Evolutionary conservation across 2,329 filamentous ascomycete genomes (phyloP).

Genomic region (Alternaria conjuncta): DNA sequence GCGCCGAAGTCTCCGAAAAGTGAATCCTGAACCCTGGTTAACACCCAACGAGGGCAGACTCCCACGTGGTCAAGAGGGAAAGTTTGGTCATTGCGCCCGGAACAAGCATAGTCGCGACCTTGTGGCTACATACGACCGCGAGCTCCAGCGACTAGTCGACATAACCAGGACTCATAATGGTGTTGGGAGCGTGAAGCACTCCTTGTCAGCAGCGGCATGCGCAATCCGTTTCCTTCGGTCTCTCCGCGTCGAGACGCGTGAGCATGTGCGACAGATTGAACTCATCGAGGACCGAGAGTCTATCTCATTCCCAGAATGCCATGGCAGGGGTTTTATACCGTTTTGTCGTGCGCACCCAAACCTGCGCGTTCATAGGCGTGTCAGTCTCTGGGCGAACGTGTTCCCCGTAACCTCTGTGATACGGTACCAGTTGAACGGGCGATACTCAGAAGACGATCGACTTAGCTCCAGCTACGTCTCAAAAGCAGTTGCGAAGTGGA

Average conservation of each 20-base stretch:
- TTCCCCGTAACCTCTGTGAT: neutral
- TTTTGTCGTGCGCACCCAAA: neutral
- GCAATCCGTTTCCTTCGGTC: neutral
- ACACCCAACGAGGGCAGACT: neutral
- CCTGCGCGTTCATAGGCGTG: neutral
- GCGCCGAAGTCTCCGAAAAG: neutral
- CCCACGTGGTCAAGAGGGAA: neutral
- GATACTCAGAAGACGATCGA: neutral
- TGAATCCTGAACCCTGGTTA: neutral
- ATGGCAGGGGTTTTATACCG: neutral
- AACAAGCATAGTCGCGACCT: rapidly evolving
- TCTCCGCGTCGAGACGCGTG: neutral
- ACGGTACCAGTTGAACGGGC: no score
- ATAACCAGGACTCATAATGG: neutral
- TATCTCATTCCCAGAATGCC: neutral
- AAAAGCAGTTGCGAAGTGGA: neutral
- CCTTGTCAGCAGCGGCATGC: neutral
- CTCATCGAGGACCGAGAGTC: neutral
- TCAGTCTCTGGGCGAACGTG: neutral
- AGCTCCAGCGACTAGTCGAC: neutral
- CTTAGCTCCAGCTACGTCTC: neutral
- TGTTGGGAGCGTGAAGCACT: neutral
- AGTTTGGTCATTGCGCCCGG: neutral
- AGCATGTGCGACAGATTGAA: neutral
- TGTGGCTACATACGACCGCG: neutral